phyloP scores from a whole-genome alignment of 2,329 filamentous ascomycete genomes.

The Cryphonectria nitschkei region DNA sequence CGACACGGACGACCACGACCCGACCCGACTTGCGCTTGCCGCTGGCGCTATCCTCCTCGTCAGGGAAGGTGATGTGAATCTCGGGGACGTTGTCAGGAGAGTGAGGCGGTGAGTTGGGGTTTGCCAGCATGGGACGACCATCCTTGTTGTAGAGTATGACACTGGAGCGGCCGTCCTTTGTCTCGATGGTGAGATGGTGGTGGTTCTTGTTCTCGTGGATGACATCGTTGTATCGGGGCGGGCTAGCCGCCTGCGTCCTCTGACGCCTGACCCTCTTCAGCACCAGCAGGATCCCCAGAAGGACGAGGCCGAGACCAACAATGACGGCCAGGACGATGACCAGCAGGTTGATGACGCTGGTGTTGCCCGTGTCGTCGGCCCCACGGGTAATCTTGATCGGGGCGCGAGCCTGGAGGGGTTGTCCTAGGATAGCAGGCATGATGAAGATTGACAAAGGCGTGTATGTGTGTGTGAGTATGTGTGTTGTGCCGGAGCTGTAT shows the following conservation, averaged over 20 bases:
- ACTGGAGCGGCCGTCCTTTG: slow-evolving; percentile 63
- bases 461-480: not conserved
- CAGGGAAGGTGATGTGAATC: slow-evolving; percentile 97
- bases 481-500: slow-evolving; percentile 24
- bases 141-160: slow-evolving; percentile 81
- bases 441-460: slow-evolving; percentile 27
- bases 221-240: slow-evolving; percentile 71
- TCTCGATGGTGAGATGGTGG: slow-evolving; percentile 62
- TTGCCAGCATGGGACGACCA: slow-evolving; percentile 72
- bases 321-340: slow-evolving; percentile 75
- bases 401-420: slow-evolving; percentile 38
- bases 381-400: slow-evolving; percentile 54
- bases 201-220: slow-evolving; percentile 50
- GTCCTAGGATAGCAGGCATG: slow-evolving; percentile 44
- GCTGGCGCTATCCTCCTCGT: slow-evolving; percentile 79
- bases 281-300: slow-evolving; percentile 70
- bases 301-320: slow-evolving; percentile 70
- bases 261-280: slow-evolving; percentile 67
- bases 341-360: slow-evolving; percentile 68
- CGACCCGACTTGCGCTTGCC: slow-evolving; percentile 83
- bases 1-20: slow-evolving; percentile 88
- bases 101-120: slow-evolving; percentile 74
- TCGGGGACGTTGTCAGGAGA: slow-evolving; percentile 86
- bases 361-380: slow-evolving; percentile 17
- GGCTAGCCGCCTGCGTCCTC: slow-evolving; percentile 52